Base-by-base conservation (phyloP, 768 basidiomycete species). In the Panellus pusillus region DNA sequence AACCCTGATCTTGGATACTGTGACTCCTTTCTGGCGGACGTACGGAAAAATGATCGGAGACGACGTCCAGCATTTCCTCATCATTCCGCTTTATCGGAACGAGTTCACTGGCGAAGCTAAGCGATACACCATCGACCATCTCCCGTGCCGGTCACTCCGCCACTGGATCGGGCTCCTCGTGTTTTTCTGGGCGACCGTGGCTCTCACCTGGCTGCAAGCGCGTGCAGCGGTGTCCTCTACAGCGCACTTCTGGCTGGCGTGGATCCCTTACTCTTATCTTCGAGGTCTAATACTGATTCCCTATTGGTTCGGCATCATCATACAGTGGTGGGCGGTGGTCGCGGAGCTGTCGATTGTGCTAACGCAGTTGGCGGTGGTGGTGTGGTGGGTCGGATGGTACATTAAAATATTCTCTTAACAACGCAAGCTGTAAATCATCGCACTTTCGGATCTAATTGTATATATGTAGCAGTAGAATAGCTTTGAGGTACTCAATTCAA, bases 1-100 rank as follows among this genome's bases (percentile, higher is more conserved):
- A 50, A 90, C 89, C 0, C 77, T 91, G 51, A 69, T 91, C 44
- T 74, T 91, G 40, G 89, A 90, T 62, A 84, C 82, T 2, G 83
- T 91, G 13, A 82, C 89, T 1, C 89, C 89, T 0, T 81, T 91
- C 63, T 91, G 89, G 89, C 76, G 89, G 57, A 87, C 79, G 31
- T 89, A 91, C 55, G 89, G 89, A 47, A 89, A 87, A 63, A 80
- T 81, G n/a, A 89, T 91, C 47, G 86, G 87, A 29, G 81, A 88
- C 63, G 89, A 91, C 61, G 77, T 89, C 40, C 83, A 84, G 43
- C 87, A 89, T 57, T 91, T 91, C 64, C 80, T 91, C 54, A 87
- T 91, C 61, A 83, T 91, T 53, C 89, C 89, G 7, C 78, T 88
- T 62, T 91, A 91, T 57, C 81, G 89, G 31, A 89, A 91, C 65